Evolutionary conservation across 2,329 filamentous ascomycete species (phyloP), one percentile per base, ranked within the genome.

Genomic region (Hymenoscyphus repandus): DNA sequence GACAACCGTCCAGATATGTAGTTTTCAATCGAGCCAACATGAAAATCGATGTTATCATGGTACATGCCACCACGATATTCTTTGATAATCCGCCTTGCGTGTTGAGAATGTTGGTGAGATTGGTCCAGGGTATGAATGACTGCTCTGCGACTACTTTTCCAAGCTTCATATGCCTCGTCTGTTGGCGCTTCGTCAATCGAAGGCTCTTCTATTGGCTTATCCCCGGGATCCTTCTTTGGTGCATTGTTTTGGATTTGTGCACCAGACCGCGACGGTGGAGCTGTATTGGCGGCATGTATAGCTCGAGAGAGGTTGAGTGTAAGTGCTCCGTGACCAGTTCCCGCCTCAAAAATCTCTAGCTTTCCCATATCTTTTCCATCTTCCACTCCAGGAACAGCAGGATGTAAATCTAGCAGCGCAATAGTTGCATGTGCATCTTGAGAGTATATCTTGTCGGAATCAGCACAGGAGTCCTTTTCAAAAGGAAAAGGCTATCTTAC

Each of bases 311-410:
- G 74, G 62, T 91, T 80, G 4, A 93, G 69, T 0, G 88, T 92
- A 51, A 93, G 69, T 32, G 85, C 83, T 51, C 88, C 89, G 73
- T 91, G 87, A n/a, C 88, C 89, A 3, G 88, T 93, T 13, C 89
- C 88, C 42, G 88, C 88, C 68, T 93, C 89, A 47, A 93, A 82
- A 40, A 93, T 87, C 64, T 92, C 86, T 11, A 91, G 67, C 0
- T 76, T 78, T 7, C 63, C 62, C 5, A 61, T 57, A 12, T 68
- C 59, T 11, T 69, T 66, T 5, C 68, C 65, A 12, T 61, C 59
- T 62, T 90, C 83, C 37, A 90, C 73, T 62, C 89, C 86, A 17
- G 92, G 76, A 22, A 89, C 72, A 1, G 80, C 64, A 30, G 82
- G 78, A 64, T 92, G 83, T 40, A 93, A 74, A 65, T 93, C 88